Base-by-base conservation (phyloP, 352 stramenopile genomes). In the Globisporangium nodosum region DNA sequence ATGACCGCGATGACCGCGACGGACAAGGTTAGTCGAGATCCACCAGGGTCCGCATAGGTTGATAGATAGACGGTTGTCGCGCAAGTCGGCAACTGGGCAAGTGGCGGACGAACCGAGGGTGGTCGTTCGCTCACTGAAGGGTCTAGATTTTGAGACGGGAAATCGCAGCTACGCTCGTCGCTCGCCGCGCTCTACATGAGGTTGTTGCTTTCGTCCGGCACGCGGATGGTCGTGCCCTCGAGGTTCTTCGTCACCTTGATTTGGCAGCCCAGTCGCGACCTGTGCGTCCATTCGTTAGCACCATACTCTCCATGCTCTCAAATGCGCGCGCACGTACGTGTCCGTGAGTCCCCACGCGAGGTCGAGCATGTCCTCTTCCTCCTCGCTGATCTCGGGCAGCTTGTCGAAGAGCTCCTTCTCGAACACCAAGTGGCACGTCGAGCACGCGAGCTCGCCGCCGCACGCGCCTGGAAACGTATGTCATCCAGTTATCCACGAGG, bases 361-460 rank as follows among this genome's bases (percentile, higher is more conserved):
- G 73, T 98, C 93, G 30, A 98, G 85, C 93, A 98, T 98, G 70
- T 98, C 93, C 57, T 98, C 93, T 61, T 98, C 93, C 54, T 98
- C 93, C 68, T 98, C 90, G 52, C 76, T 84, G 60, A 96, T 90
- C 66, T 83, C 72, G 11, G 90, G 90, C 21, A 98, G 70, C 45
- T 81, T 71, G 30, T 96, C 86, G 56, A 87, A 98, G 37, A 96
- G 76, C 20, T 91, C 81, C 63, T 97, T 81, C 52, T 92, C 81
- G 43, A 98, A 93, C 42, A 98, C 74, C 49, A 97, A 66, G 76
- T 98, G 92, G 73, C 93, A 98, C 33, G 93, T 98, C 42, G 89
- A 97, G 67, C 93, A 98, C 21, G 93, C 92, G 27, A 97, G 63
- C 63, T 98, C 93, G 11, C 92, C 92, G 3, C 92, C 93, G 52